Evolutionary conservation across 768 basidiomycete genomes (phyloP).

Genomic region (Psilocybe sp.): DNA sequence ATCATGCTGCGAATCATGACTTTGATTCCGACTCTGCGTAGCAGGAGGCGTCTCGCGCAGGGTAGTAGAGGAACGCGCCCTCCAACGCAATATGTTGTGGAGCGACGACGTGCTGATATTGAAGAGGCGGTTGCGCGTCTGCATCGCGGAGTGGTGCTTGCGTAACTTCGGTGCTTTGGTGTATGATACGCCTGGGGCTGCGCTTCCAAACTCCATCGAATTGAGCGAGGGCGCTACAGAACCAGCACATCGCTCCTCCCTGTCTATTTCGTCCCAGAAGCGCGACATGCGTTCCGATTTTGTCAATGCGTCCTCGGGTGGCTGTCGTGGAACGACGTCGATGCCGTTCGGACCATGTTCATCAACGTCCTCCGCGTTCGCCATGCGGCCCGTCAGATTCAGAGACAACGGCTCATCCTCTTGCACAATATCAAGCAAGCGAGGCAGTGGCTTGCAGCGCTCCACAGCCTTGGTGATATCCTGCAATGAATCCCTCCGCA

Average conservation of each 20-base stretch:
- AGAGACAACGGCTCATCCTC: too few relatives aligned
- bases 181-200: conserved; percentile 13
- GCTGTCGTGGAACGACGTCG: too few relatives aligned
- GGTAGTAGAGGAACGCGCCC: conserved; percentile 30
- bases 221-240: conserved; percentile 12
- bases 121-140: conserved; percentile 24
- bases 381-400: too few relatives aligned
- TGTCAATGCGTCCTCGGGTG: too few relatives aligned
- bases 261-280: conserved; percentile 48
- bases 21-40: conserved; percentile 23
- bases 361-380: too few relatives aligned
- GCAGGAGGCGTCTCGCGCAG: conserved; percentile 21
- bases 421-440: too few relatives aligned
- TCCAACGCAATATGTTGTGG: conserved; percentile 40
- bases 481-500: too few relatives aligned
- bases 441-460: too few relatives aligned
- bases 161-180: conserved; percentile 33
- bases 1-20: too few relatives aligned
- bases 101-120: conserved; percentile 30
- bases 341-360: too few relatives aligned
- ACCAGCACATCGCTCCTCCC: conserved; percentile 22
- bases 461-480: too few relatives aligned
- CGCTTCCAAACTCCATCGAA: conserved; percentile 18
- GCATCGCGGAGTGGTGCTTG: conserved; percentile 35
- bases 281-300: conserved; percentile 19